Conservation (phyloP, 1,139 yeast genomes). For the Lodderomyces oxycetoniae region DNA sequence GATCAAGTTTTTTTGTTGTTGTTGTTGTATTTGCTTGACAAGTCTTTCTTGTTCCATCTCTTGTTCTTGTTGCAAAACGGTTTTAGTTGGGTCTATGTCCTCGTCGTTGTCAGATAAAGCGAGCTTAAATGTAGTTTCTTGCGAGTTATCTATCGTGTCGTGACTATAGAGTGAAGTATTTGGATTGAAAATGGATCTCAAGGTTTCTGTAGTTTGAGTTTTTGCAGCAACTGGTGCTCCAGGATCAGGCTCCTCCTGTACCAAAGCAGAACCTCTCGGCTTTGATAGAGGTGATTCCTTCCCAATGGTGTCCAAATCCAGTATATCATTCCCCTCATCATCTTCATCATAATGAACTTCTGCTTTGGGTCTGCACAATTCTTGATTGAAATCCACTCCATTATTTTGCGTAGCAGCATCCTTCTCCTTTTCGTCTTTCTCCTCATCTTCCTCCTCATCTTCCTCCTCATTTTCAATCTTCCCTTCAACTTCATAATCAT, state of each 20-base stretch:
- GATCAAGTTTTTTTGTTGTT: conserved; percentile 23
- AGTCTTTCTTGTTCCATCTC: conserved; percentile 15
- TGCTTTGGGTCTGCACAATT: conserved; percentile 23
- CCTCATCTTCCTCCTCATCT: conserved; percentile 17
- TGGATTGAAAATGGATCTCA: conserved; percentile 60
- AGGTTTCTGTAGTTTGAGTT: conserved; percentile 46
- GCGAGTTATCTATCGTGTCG: background rate
- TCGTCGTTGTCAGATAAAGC: conserved; percentile 34
- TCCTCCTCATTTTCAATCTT: conserved; percentile 18
- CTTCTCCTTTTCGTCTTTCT: conserved; percentile 18
- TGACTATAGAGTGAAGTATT: conserved; percentile 13
- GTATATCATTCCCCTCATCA: conserved; percentile 31
- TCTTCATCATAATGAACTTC: conserved; percentile 42
- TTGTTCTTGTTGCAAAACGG: conserved; percentile 20
- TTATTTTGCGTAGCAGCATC: conserved; percentile 20
- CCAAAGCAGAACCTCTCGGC: background rate
- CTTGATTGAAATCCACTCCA: conserved; percentile 14
- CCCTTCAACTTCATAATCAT: conserved; percentile 39
- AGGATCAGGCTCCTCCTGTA: no score
- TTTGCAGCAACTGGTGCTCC: no score
- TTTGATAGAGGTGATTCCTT: conserved; percentile 1
- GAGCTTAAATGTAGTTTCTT: conserved; percentile 23
- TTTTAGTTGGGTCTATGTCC: conserved; percentile 27
- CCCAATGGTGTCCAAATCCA: conserved; percentile 23
- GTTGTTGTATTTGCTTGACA: conserved; percentile 28